Evolutionary conservation across 2,329 filamentous ascomycete genomes (phyloP).

Genomic region (Nemania serpens): DNA sequence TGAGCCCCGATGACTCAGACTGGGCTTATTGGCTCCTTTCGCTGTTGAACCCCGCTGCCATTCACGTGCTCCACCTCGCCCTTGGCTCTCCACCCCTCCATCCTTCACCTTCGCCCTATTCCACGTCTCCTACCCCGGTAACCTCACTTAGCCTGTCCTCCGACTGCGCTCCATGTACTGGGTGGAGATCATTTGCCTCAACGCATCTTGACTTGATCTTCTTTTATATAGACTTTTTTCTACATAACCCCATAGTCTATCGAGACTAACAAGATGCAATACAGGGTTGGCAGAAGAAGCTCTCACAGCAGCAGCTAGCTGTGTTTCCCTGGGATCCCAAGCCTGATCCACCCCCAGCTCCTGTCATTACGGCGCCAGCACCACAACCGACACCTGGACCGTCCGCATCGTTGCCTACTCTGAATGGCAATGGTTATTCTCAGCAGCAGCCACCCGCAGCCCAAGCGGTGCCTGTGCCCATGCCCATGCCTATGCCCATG

Average conservation of each 20-base stretch:
- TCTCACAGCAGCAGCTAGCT: conserved; percentile 83
- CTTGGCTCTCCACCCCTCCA: conserved; percentile 18
- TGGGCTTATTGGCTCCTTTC: conserved; percentile 28
- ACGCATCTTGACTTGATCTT: not conserved
- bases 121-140: conserved; percentile 10
- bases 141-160: not conserved
- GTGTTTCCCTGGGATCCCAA: conserved; percentile 95
- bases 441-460: conserved; percentile 37
- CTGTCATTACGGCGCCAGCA: conserved; percentile 44
- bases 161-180: not conserved
- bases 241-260: not conserved
- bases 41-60: not conserved
- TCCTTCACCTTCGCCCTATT: not conserved
- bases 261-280: conserved; percentile 26
- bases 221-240: too few species aligned
- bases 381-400: conserved; percentile 33
- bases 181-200: too few species aligned
- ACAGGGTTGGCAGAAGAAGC: conserved; percentile 92
- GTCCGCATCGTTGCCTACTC: conserved; percentile 29
- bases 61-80: conserved; percentile 34
- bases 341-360: conserved; percentile 61
- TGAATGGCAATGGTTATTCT: conserved; percentile 38
- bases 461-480: conserved; percentile 34
- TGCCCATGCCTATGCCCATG: conserved; percentile 34
- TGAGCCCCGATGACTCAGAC: conserved; percentile 33